Evolutionary conservation across 1,284 basidiomycete species (phyloP).

Genomic region (Chalciporus sp.): DNA sequence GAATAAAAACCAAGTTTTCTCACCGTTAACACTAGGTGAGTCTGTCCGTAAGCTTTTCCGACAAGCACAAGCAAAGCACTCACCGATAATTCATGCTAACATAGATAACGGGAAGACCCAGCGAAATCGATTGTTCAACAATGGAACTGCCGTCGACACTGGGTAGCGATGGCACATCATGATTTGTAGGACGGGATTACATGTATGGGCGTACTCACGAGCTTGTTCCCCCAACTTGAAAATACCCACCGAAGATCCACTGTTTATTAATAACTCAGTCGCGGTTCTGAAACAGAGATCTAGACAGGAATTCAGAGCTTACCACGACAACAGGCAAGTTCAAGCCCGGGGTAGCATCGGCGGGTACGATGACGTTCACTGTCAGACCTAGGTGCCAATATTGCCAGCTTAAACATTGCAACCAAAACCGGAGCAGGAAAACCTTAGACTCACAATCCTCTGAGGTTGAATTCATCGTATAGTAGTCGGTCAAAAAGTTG

Average conservation of each 20-base stretch:
- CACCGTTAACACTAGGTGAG: constrained; percentile 21
- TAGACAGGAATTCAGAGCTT: constrained; percentile 7
- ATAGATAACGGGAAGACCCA: constrained; percentile 34
- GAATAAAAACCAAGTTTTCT: constrained; percentile 30
- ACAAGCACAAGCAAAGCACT: constrained; percentile 20
- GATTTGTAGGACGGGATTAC: not conserved
- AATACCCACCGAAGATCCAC: constrained; percentile 34
- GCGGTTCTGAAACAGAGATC: not conserved
- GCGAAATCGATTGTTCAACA: constrained; percentile 27
- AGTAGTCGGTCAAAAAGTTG: constrained; percentile 4
- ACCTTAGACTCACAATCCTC: constrained; percentile 31
- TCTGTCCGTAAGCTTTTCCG: too few relatives aligned
- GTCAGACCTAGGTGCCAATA: constrained; percentile 39
- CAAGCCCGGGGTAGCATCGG: constrained; percentile 14
- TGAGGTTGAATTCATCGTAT: not conserved
- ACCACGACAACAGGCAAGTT: constrained; percentile 47
- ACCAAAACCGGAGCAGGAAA: not conserved
- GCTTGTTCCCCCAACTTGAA: constrained; percentile 34
- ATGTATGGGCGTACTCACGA: constrained; percentile 20
- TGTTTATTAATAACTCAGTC: not conserved
- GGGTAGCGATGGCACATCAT: not conserved
- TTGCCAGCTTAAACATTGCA: not conserved
- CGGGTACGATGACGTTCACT: constrained; percentile 44
- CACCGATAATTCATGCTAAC: constrained; percentile 42
- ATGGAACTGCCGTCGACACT: constrained; percentile 28